Evolutionary conservation across 805 yeast genomes (phyloP), one percentile per base, ranked within the genome.

Genomic region (Cyberlindnera americana): DNA sequence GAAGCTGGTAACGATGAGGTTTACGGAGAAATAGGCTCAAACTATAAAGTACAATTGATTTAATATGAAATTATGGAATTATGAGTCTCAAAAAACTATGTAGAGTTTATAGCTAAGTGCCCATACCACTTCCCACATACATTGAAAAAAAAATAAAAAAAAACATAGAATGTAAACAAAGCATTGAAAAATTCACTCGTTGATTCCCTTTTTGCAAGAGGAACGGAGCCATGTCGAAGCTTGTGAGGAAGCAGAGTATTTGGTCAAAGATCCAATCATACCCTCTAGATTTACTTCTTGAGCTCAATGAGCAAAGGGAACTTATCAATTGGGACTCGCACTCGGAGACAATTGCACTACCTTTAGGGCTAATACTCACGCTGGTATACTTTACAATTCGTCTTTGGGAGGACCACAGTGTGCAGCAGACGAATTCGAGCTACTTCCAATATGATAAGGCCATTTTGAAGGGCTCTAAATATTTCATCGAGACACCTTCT

Each of bases 1-100:
- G 80, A 74, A 44, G 48, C 54, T 6, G 80, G 80, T 0, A 37
- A 46, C 5, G 79, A 75, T 6, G 47, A 45, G 3, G 50, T 69
- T 17, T 44, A 59, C 7, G 62, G 73, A 1, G 64, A 62, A 13
- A 53, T 69, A 24, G 79, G 77, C 4, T 50, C 64, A 19, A 49
- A 53, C 34, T 29, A 17, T 12, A 48, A 40, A 22, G 24, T 56
- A 5, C 49, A 52, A 30, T 24, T 46, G 15, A 24, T 36, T 9
- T 19, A 35, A 25, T n/a, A n/a, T n/a, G n/a, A n/a, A n/a, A n/a
- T n/a, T n/a, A n/a, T n/a, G n/a, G n/a, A n/a, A n/a, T n/a, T n/a
- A n/a, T n/a, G n/a, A n/a, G n/a, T n/a, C n/a, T n/a, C n/a, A n/a
- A n/a, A n/a, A n/a, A n/a, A n/a, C n/a, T n/a, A n/a, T n/a, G n/a